Base-by-base conservation (phyloP, 371 early-diverging fungal species). In the Dipsacomyces acuminosporus region DNA sequence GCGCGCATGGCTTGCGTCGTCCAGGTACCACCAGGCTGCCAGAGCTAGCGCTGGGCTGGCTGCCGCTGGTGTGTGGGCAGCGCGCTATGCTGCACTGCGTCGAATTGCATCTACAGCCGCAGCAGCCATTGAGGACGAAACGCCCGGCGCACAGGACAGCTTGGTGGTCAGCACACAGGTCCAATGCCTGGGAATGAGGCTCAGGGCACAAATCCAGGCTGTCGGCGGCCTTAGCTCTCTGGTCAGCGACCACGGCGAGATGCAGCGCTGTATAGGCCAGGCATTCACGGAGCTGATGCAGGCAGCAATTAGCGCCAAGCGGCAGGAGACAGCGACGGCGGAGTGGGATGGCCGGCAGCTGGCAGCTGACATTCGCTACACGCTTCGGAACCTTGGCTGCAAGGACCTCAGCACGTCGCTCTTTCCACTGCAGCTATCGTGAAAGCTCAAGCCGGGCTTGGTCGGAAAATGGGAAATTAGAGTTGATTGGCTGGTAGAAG, bases 311-410 rank as follows among this genome's bases (percentile, higher is more conserved):
- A 23, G 24, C 26, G 38, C 26, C 5, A 20, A 44, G 22, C 33
- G 11, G 57, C 3, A 34, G 36, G 25, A 22, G 25, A 19, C 22
- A 9, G 22, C 22, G 8, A 33, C 23, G 36, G 44, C 15, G 23
- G 61, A 61, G 48, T 65, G 66, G 56, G 61, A 65, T 42, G 21
- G 34, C 1, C 41, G 20, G 40, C 66, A 61, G 52, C 52, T 65
- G 23, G 40, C 41, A 14, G 50, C 50, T 35, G 61, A 61, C 21
- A 20, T 48, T 25, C 35, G 40, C 30, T 56, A 46, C 45, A 26
- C 52, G 50, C 52, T 35, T 20, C 13, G 36, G 19, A 5, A 33
- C 34, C 33, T 11, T 33, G 15, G 20, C 17, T 25, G 30, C 30
- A 30, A 5, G 30, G 30, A 30, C 30, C 5, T 11, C 11, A 11